These are phyloP conservation scores for Penicillium crustosum DNA, from an alignment of 2,329 filamentous ascomycete species.

Conservation along the genomic window DNA sequence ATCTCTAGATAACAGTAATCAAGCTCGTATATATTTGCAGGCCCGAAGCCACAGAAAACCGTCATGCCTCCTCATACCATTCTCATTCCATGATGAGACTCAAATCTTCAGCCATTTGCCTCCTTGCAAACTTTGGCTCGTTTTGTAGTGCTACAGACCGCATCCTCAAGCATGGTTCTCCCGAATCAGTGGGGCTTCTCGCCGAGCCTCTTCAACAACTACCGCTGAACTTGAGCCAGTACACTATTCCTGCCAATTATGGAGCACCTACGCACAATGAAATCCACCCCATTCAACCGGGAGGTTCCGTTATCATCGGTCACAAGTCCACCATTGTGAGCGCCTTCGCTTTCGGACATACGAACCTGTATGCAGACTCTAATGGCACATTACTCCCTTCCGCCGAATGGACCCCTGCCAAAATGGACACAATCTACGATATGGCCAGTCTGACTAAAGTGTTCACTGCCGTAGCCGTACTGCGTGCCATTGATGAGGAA, in stretches of 20 bases:
- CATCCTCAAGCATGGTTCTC: conserved; percentile 3
- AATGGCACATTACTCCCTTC: conserved; percentile 28
- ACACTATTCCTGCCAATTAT: conserved; percentile 4
- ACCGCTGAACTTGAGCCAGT: conserved; percentile 10
- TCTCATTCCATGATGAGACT: background rate
- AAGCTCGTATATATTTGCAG: background rate
- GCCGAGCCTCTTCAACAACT: conserved; percentile 8
- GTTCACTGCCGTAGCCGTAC: conserved; percentile 30
- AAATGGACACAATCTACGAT: conserved; percentile 41
- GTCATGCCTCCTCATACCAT: too few species aligned
- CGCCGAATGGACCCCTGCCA: conserved; percentile 28
- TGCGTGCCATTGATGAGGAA: background rate
- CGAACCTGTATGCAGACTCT: conserved; percentile 27
- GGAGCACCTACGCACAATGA: conserved; percentile 15
- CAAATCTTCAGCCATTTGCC: background rate
- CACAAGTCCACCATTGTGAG: conserved; percentile 24
- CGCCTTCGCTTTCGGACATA: conserved; percentile 20
- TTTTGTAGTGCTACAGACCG: conserved; percentile 1
- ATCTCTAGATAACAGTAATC: background rate
- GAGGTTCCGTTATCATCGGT: conserved; percentile 17
- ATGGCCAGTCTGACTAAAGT: conserved; percentile 43
- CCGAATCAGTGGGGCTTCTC: conserved; percentile 11
- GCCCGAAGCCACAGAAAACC: background rate
- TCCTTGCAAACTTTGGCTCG: background rate
- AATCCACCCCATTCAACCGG: conserved; percentile 22